These are phyloP conservation scores for Clitopilus hobsonii DNA, from an alignment of 768 basidiomycete genomes.

Conservation along the genomic window DNA sequence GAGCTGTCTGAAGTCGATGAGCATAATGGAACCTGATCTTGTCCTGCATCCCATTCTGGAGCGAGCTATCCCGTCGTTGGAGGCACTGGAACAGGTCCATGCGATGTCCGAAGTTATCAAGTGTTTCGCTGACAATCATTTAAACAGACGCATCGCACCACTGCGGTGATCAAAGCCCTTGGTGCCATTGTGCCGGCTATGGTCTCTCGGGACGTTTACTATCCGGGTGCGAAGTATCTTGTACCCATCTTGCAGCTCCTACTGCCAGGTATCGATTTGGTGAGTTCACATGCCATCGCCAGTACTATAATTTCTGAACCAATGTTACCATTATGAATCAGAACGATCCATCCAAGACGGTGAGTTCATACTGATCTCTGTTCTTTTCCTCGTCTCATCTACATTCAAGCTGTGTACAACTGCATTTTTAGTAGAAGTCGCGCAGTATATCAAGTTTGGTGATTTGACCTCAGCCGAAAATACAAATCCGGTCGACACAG, in stretches of 20 bases:
- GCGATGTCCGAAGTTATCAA: too few relatives aligned
- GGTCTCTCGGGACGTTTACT: constrained; percentile 74
- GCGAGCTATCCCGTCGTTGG: constrained; percentile 81
- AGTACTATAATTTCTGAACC: constrained; percentile 2
- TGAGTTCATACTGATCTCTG: constrained; percentile 20
- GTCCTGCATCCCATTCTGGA: constrained; percentile 80
- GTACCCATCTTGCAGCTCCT: constrained; percentile 75
- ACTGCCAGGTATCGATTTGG: constrained; percentile 84
- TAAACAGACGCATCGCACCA: constrained; percentile 72
- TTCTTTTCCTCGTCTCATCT: constrained; percentile 4
- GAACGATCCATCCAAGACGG: constrained; percentile 81
- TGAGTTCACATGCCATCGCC: constrained; percentile 26
- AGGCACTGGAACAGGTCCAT: constrained; percentile 86
- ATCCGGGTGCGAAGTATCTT: constrained; percentile 78
- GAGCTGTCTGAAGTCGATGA: constrained; percentile 77
- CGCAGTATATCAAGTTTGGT: constrained; percentile 71
- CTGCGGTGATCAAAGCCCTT: constrained; percentile 81
- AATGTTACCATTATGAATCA: constrained; percentile 16
- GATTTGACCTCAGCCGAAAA: constrained; percentile 45
- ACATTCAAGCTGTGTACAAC: constrained; percentile 63
- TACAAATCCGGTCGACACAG: constrained; percentile 24
- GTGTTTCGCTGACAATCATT: constrained; percentile 5
- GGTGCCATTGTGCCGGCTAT: constrained; percentile 78
- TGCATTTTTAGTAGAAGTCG: constrained; percentile 67
- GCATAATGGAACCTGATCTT: constrained; percentile 80